A percentile compares a stretch with the other conserved stretches of the same genome.
phyloP scores from a whole-genome alignment of 192 early-diverging fungal genomes.

The Funneliformis geosporum region DNA sequence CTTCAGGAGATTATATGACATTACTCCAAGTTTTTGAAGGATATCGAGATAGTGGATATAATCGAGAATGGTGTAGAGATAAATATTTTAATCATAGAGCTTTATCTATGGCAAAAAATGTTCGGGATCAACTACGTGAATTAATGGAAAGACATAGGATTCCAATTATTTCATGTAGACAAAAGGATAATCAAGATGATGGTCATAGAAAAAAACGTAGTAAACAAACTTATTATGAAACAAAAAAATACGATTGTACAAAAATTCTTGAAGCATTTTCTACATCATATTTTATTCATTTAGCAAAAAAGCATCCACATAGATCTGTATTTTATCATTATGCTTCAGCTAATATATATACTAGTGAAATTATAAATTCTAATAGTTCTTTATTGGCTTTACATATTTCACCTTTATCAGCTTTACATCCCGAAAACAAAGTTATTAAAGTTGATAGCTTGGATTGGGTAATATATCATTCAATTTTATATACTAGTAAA shows the following conservation, averaged over 20 bases:
- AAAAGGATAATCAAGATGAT: slow-evolving; percentile 9
- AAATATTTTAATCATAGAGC: slow-evolving; percentile 84
- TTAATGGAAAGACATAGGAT: slow-evolving; percentile 82
- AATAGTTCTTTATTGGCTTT: slow-evolving; percentile 92
- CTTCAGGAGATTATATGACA: slow-evolving; percentile 92
- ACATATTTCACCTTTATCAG: slow-evolving; percentile 86
- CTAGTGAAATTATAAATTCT: slow-evolving; percentile 55
- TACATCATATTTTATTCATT: slow-evolving; percentile 90
- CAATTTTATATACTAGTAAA: slow-evolving; percentile 90
- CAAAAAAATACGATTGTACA: background rate
- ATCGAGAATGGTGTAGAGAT: slow-evolving; percentile 87
- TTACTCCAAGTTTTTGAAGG: slow-evolving; percentile 77
- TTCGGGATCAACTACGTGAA: slow-evolving; percentile 86
- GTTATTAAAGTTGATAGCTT: slow-evolving; percentile 54
- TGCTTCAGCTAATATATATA: slow-evolving; percentile 42
- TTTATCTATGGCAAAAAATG: slow-evolving; percentile 76
- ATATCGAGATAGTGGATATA: slow-evolving; percentile 71
- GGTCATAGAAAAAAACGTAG: slow-evolving; percentile 57
- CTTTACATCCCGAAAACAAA: slow-evolving; percentile 78
- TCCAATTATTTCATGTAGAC: slow-evolving; percentile 26
- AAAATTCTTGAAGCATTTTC: slow-evolving; percentile 83
- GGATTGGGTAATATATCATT: slow-evolving; percentile 95
- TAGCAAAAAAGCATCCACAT: slow-evolving; percentile 87
- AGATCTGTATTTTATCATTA: slow-evolving; percentile 60
- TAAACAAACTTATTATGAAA: slow-evolving; percentile 44